Conservation (phyloP, 805 yeast genomes). For the Candida khao-thaluensis region DNA sequence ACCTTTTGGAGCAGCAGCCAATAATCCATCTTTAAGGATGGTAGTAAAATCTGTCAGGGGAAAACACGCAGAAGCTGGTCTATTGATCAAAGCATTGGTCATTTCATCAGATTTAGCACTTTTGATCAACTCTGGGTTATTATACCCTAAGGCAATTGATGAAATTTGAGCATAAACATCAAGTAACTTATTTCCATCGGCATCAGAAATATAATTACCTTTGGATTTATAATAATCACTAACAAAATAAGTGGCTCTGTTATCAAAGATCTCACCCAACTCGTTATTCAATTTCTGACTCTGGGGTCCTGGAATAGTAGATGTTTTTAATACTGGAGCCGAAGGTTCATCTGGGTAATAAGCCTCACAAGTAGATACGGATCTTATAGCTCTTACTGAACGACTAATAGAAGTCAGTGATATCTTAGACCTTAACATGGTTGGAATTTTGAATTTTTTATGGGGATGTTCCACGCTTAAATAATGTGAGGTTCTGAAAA, state of each 20-base stretch:
- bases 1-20: slow-evolving; percentile 67
- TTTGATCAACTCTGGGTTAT: slow-evolving; percentile 39
- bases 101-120: slow-evolving; percentile 41
- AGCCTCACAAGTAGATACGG: slow-evolving; percentile 10
- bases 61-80: slow-evolving; percentile 47
- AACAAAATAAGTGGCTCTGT: slow-evolving; percentile 42
- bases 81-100: slow-evolving; percentile 40
- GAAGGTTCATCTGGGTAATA: slow-evolving; percentile 40
- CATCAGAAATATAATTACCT: slow-evolving; percentile 43
- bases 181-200: slow-evolving; percentile 40
- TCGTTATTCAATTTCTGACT: slow-evolving; percentile 30
- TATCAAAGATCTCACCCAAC: slow-evolving; percentile 39
- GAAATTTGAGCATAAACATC: slow-evolving; percentile 46
- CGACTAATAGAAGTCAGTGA: not conserved
- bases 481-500: not conserved
- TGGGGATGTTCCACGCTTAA: not conserved
- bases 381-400: not conserved
- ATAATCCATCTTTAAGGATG: slow-evolving; percentile 48
- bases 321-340: slow-evolving; percentile 29
- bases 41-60: slow-evolving; percentile 51
- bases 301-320: slow-evolving; percentile 39
- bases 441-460: not conserved
- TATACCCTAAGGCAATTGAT: slow-evolving; percentile 44
- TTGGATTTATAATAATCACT: slow-evolving; percentile 37
- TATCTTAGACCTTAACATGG: slow-evolving; percentile 3